Evolutionary conservation across 1,284 basidiomycete genomes (phyloP), one percentile per base, ranked within the genome.

Genomic region (Wallemia mellicola): DNA sequence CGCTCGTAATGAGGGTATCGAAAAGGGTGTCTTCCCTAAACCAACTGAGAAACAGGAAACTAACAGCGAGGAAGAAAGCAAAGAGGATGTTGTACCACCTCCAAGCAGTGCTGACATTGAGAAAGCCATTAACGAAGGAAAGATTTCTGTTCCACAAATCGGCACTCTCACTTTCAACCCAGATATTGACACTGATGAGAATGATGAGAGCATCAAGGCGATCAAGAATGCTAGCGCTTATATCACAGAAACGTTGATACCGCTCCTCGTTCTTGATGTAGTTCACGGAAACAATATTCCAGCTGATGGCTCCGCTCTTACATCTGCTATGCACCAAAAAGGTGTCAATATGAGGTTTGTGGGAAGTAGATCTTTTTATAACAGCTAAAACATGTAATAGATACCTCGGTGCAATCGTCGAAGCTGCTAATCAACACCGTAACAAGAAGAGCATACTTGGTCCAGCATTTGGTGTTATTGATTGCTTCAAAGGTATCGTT

Each of bases 301-400:
- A 30, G 67, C 73, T 60, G 76, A 78, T 63, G 76, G 76, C 33
- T 63, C 66, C 38, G 68, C 72, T 28, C 69, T 78, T 59, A 71
- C 73, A 57, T 69, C 70, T 63, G 67, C 72, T 61, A 67, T 78
- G 63, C 76, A 78, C 66, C 65, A 68, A 27, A 70, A 73, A 55
- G 76, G 76, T 66, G 74, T 78, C 71, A 78, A 77, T 69, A 73
- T 77, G 65, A 72, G 76, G 59, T 62, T 3, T n/a, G 61, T 59
- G 2, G 17, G 7, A n/a, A 15, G n/a, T n/a, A 15, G 38, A 48
- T 5, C 22, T 11, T n/a, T 11, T 11, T 48, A n/a, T 48, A 5
- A 15, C 14, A 11, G 14, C n/a, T 15, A 11, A 17, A 5, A 22
- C 22, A 17, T 3, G 22, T 24, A 0, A 28, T 56, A 62, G 61